Evolutionary conservation across 495 filamentous ascomycete genomes (phyloP), one percentile per base, ranked within the genome.

Genomic region (Immersiella caudata): DNA sequence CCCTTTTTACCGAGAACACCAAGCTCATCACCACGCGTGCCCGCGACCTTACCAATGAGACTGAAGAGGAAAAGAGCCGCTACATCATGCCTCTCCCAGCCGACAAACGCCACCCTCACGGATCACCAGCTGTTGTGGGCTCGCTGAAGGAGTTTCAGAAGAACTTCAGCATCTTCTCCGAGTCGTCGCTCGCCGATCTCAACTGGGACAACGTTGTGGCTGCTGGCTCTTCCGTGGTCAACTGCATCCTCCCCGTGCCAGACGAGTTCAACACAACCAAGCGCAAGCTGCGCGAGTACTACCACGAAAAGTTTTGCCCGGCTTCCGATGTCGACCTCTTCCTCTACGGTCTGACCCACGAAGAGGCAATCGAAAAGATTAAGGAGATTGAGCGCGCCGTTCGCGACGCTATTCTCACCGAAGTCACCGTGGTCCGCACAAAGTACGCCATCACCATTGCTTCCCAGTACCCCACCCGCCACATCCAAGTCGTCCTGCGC

Each of bases 321-420:
- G 91, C 91, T 1, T 93, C 90, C 3, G 92, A 96, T 76, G 89
- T 96, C 26, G 92, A 96, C 76, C 81, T 96, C n/a, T 96, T 94
- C 76, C 72, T 96, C 22, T 92, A 93, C 70, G 91, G 91, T 0
- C 80, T 96, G 69, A 87, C 83, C 29, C 89, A 93, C 68, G 82
- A 86, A 57, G 81, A 92, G 69, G 92, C 90, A 0, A 80, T 93
- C 49, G 87, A 92, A 69, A 94, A 94, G 81, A 93, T 96, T 74
- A 87, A 89, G 70, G 80, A 90, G 60, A 93, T 96, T 70, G 92
- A 94, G 68, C 75, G 78, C 11, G 81, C 77, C 12, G 84, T 96
- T 71, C 87, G 85, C 24, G 87, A 93, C 71, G 85, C 87, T 6
- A 87, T 96, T 65, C 81, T 94, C 25, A 85, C 87, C 24, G 91